Conservation (phyloP, 495 filamentous ascomycete genomes). For the Neurospora sp. region DNA sequence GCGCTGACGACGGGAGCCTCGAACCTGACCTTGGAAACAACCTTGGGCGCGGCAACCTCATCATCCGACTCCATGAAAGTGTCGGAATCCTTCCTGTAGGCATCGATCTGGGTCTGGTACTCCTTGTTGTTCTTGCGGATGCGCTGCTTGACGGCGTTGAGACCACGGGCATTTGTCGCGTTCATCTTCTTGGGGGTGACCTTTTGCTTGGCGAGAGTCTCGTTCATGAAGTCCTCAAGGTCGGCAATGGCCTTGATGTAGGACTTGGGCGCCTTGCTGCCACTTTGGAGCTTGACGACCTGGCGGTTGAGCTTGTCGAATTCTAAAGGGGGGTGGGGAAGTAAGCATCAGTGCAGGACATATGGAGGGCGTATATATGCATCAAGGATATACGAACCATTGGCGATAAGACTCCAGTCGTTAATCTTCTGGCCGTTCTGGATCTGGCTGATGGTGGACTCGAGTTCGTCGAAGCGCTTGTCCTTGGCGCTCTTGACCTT, state of each 20-base stretch:
- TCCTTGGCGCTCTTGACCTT: slow-evolving; percentile 95
- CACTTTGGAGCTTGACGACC: slow-evolving; percentile 65
- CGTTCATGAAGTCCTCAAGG: slow-evolving; percentile 91
- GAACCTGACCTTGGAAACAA: slow-evolving; percentile 33
- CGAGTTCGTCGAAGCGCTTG: slow-evolving; percentile 89
- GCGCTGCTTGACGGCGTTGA: slow-evolving; percentile 93
- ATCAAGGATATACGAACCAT: slow-evolving; percentile 47
- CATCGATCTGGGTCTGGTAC: slow-evolving; percentile 75
- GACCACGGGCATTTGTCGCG: slow-evolving; percentile 80
- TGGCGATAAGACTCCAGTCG: slow-evolving; percentile 89
- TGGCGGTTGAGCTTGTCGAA: slow-evolving; percentile 97
- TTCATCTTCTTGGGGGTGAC: slow-evolving; percentile 98
- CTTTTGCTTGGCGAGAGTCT: slow-evolving; percentile 89
- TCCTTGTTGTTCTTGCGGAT: slow-evolving; percentile 99
- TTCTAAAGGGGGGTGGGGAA: slow-evolving; percentile 40
- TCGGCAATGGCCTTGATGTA: slow-evolving; percentile 92
- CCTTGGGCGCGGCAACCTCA: slow-evolving; percentile 49
- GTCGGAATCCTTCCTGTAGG: slow-evolving; percentile 74
- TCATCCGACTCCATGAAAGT: slow-evolving; percentile 80
- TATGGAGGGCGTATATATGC: background rate
- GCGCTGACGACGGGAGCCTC: slow-evolving; percentile 14
- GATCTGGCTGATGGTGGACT: slow-evolving; percentile 76
- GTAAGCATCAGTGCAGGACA: slow-evolving; percentile 9
- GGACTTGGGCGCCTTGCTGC: slow-evolving; percentile 69
- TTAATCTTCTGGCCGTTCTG: slow-evolving; percentile 96